Evolutionary conservation across 1,139 yeast species (phyloP).

Genomic region (Geotrichum klebahnii): DNA sequence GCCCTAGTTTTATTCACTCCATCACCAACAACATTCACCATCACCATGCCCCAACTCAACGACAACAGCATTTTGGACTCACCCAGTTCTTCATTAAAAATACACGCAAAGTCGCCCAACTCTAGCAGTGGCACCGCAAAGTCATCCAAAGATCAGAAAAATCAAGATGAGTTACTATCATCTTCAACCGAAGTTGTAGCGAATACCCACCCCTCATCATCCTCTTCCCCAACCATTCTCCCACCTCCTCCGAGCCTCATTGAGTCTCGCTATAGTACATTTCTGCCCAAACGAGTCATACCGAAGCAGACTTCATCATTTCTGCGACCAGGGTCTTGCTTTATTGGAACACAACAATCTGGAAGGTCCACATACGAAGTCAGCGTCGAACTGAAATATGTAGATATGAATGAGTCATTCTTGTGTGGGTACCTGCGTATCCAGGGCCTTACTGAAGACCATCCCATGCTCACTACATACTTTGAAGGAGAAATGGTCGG

Average conservation of each 20-base stretch:
- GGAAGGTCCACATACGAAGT: slow-evolving; percentile 65
- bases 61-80: no score
- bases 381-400: slow-evolving; percentile 64
- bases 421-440: slow-evolving; percentile 78
- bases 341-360: slow-evolving; percentile 70
- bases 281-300: slow-evolving; percentile 20
- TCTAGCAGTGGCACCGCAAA: background rate
- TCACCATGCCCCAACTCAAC: background rate
- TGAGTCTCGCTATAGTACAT: slow-evolving; percentile 20
- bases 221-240: no score
- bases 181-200: no score
- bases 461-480: slow-evolving; percentile 78
- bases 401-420: slow-evolving; percentile 57
- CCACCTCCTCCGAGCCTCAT: slow-evolving; percentile 23
- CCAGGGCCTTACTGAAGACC: slow-evolving; percentile 69
- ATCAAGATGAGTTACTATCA: no score
- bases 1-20: no score
- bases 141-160: background rate
- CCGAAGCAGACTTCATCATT: slow-evolving; percentile 26
- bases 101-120: no score
- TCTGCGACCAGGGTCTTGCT: slow-evolving; percentile 60
- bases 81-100: no score
- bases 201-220: no score
- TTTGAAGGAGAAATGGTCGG: slow-evolving; percentile 85
- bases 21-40: background rate